A percentile compares a stretch with the other conserved stretches of the same genome.
phyloP scores from a whole-genome alignment of 2,329 filamentous ascomycete genomes.

The Rutstroemia sp. region DNA sequence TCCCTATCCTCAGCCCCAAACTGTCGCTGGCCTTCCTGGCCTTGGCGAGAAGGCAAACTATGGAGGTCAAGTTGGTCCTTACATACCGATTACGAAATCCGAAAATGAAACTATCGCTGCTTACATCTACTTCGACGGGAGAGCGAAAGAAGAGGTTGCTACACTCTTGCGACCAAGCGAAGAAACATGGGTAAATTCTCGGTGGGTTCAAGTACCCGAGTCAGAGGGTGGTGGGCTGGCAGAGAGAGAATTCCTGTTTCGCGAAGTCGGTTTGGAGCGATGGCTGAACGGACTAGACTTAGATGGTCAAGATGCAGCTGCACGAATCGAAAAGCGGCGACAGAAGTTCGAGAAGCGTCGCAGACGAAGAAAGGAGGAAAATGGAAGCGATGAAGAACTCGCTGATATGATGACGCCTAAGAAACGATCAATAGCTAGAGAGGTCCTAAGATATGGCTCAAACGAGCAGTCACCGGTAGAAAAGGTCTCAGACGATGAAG shows the following conservation, averaged over 20 bases:
- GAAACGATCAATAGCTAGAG: conserved; percentile 30
- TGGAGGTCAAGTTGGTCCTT: conserved; percentile 62
- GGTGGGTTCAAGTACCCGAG: conserved; percentile 92
- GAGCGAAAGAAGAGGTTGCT: conserved; percentile 92
- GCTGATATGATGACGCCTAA: conserved; percentile 29
- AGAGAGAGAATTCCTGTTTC: conserved; percentile 93
- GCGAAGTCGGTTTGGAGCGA: conserved; percentile 89
- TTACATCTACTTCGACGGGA: conserved; percentile 97
- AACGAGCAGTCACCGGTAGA: conserved; percentile 71
- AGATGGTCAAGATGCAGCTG: conserved; percentile 84
- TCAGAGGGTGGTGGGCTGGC: conserved; percentile 89
- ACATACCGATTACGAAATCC: conserved; percentile 85
- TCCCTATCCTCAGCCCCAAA: conserved; percentile 73
- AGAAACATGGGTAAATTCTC: conserved; percentile 97
- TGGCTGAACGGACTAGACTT: conserved; percentile 96
- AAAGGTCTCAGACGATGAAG: conserved; percentile 52
- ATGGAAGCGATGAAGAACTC: conserved; percentile 40
- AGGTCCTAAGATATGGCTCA: conserved; percentile 73
- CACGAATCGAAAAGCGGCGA: conserved; percentile 81
- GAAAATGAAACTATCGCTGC: conserved; percentile 96
- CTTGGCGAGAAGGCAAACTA: conserved; percentile 44
- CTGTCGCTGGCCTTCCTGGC: conserved; percentile 65
- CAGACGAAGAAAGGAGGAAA: conserved; percentile 50
- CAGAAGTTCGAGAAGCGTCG: conserved; percentile 68
- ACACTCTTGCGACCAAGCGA: conserved; percentile 87